Base-by-base conservation (phyloP, 805 yeast genomes). In the Kodamaea kaohsiungensis region DNA sequence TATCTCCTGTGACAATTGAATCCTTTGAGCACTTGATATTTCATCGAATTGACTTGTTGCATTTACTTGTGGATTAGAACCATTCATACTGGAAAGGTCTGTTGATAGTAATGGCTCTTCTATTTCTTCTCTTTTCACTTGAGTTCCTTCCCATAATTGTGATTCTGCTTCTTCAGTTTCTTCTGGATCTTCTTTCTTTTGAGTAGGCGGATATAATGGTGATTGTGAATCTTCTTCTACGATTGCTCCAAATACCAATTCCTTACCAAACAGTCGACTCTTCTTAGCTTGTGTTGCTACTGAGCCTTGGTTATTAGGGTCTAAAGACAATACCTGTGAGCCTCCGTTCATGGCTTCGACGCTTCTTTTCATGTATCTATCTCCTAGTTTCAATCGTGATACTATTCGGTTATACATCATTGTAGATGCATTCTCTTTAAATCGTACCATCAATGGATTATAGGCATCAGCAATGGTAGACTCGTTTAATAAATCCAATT, bases 181-280 rank as follows among this genome's bases (percentile, higher is more conserved):
- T 2, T 43, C 15, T 27, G 7, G 47, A 17, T 42, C 25, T 42
- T 13, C 49, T 35, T 46, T 13, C 27, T 18, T 25, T 48, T 48
- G 50, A 13, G 50, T 52, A 10, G 46, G 43, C 7, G 54, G 54
- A 37, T 47, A 52, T 12, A 52, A 25, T 16, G 49, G 51, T 10
- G 27, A 46, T 16, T 52, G 54, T 7, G 54, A 45, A 10, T 52
- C 46, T 9, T 52, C 54, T 12, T 47, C 54, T 13, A 27, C 6
- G 16, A 48, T 45, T 19, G 45, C 50, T 35, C 40, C 33, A 38
- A 48, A 51, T 15, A 51, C n/a, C 38, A 51, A 45, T 33, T 38
- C 48, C 7, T 12, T 39, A n/a, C 54, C 54, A 15, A 46, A 38
- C n/a, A 40, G 37, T 18, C 50, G 42, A 7, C 37, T 16, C 22